phyloP scores from a whole-genome alignment of 208 protist genomes.

The Naegleria lovaniensis region DNA sequence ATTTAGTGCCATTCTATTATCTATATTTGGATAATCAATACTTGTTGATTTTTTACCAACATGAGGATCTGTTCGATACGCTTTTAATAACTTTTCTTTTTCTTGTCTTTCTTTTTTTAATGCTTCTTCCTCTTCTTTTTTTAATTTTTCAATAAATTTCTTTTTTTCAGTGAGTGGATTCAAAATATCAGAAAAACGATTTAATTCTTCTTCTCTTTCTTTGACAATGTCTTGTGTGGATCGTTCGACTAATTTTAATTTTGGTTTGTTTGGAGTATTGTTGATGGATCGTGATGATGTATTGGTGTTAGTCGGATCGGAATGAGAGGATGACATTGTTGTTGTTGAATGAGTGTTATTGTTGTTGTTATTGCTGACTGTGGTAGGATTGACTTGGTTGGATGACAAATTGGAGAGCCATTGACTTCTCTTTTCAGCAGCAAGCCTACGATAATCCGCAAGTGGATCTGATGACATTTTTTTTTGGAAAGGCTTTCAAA shows the following conservation, averaged over 20 bases:
- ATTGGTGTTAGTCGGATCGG: too few relatives aligned
- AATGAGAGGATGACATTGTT: background rate
- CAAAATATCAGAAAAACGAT: background rate
- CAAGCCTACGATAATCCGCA: background rate
- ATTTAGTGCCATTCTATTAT: slow-evolving; percentile 7
- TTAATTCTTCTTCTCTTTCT: slow-evolving; percentile 8
- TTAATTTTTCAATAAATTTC: slow-evolving; percentile 12
- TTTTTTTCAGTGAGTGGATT: background rate
- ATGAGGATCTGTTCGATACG: background rate
- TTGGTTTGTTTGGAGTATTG: background rate
- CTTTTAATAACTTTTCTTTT: slow-evolving; percentile 19
- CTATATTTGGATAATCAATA: slow-evolving; percentile 11
- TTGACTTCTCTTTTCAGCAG: background rate
- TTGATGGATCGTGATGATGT: background rate
- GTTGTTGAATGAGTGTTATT: background rate
- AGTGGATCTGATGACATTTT: background rate
- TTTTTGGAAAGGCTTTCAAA: too few relatives aligned
- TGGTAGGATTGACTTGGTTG: too few relatives aligned
- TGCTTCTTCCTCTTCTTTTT: background rate
- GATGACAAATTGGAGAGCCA: background rate
- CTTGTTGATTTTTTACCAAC: background rate
- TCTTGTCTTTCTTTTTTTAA: background rate
- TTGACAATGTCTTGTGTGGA: background rate
- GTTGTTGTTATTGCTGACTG: background rate
- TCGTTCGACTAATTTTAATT: slow-evolving; percentile 21